Evolutionary conservation across 73 alveolate genomes (phyloP), one percentile per base, ranked within the genome.

Genomic region (Symbiodinium natans): DNA sequence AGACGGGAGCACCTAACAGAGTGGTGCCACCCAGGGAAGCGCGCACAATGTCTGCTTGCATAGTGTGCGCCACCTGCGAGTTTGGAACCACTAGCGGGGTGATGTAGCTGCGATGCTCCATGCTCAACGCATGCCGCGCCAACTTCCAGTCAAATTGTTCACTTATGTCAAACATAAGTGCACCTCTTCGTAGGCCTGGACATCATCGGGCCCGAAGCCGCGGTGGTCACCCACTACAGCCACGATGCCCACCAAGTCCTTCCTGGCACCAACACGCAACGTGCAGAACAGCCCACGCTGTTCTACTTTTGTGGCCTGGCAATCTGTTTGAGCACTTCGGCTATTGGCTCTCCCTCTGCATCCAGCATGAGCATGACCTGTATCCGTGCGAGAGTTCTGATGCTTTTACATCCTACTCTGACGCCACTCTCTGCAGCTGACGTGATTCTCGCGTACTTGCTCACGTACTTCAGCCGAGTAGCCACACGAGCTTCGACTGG

Each of bases 161-260:
- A 46, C 13, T 46, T 13, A 46, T 63, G 80, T 17, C 80, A 29
- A 63, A 17, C 27, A 17, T 2, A 23, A n/a, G 80, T 23, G 80
- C 80, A 6, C 95, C 95, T 88, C 80, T 77, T 88, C 95, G 86
- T 88, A 88, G 31, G 86, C 95, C 48, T 39, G 46, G 38, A 88
- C 34, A 74, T 59, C 86, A 31, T 88, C 71, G 34, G 95, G 48
- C 86, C 95, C 74, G 86, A 88, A 63, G 86, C 95, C 95, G 34
- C 95, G 95, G 86, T 88, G 95, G 73, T 88, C 95, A 40, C 95
- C 95, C 86, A 88, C 86, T 73, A 88, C 48, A n/a, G 74, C 86
- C 41, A 88, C 95, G 38, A 88, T 15, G 43, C 95, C 95, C 85
- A 56, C 74, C 33, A 63, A 46, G 21, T 34, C 73, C 15, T 25